Conservation (phyloP, 208 protist genomes). For the Leishmania mexicana region DNA sequence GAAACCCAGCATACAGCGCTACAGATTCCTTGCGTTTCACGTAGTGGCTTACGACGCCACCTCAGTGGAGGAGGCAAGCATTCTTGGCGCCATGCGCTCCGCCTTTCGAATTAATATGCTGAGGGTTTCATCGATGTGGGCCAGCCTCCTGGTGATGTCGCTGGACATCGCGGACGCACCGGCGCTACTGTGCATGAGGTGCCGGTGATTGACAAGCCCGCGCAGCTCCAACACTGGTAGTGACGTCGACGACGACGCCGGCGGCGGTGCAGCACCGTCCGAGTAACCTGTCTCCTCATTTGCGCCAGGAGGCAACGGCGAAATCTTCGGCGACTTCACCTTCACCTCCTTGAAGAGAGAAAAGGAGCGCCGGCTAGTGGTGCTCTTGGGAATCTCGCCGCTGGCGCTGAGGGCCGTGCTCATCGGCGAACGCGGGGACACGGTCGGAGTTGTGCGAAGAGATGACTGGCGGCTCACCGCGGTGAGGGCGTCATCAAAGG, state of each 20-base stretch:
- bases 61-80: constrained; percentile 21
- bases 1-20: not conserved
- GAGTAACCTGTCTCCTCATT: not conserved
- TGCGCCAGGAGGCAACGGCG: not conserved
- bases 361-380: constrained; percentile 39
- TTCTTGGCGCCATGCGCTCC: constrained; percentile 23
- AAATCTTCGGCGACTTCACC: constrained; percentile 32
- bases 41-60: constrained; percentile 19
- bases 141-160: constrained; percentile 27
- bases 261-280: constrained; percentile 13
- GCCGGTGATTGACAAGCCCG: not conserved
- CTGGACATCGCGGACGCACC: not conserved
- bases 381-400: constrained; percentile 15
- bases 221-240: constrained; percentile 16
- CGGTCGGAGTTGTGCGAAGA: constrained; percentile 17
- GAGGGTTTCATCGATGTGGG: constrained; percentile 28
- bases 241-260: not conserved
- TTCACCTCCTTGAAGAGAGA: constrained; percentile 47
- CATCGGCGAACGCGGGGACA: constrained; percentile 26
- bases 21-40: not conserved
- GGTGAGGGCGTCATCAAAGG: constrained; percentile 47
- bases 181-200: not conserved
- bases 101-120: constrained; percentile 38
- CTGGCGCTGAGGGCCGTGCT: constrained; percentile 7
- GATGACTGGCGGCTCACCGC: constrained; percentile 30